Percentiles rank a stretch among this genome's conserved stretches.
Conservation (phyloP, 2,329 filamentous ascomycete genomes). For the Plenodomus tracheiphilus region DNA sequence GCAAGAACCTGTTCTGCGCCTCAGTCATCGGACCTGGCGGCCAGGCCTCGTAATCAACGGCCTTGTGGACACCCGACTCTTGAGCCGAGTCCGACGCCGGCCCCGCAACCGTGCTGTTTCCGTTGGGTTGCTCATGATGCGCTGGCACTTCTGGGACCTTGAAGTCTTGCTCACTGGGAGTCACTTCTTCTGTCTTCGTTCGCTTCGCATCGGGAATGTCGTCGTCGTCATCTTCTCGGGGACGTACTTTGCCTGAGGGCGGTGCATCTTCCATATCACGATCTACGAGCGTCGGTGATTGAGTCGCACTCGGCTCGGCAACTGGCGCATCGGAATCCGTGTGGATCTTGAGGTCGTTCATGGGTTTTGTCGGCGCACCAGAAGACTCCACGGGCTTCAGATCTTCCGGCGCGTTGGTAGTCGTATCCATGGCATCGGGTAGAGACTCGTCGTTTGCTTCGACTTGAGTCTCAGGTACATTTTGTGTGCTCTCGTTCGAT, state of each 20-base stretch:
- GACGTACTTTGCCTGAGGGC: conserved; percentile 59
- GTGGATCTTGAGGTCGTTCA: conserved; percentile 38
- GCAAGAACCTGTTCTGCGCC: conserved; percentile 64
- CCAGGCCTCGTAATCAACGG: conserved; percentile 40
- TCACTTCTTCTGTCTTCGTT: conserved; percentile 66
- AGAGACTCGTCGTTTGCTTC: conserved; percentile 11
- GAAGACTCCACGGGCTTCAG: conserved; percentile 13
- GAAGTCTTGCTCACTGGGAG: conserved; percentile 43
- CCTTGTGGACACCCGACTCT: conserved; percentile 36
- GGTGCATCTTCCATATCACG: conserved; percentile 46
- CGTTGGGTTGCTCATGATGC: conserved; percentile 34
- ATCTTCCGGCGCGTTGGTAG: conserved; percentile 18
- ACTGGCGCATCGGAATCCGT: conserved; percentile 20
- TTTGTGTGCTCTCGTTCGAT: conserved; percentile 30
- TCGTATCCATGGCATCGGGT: conserved; percentile 35
- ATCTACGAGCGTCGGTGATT: conserved; percentile 32
- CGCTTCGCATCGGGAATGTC: conserved; percentile 72
- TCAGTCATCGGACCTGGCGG: conserved; percentile 49
- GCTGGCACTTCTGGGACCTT: conserved; percentile 50
- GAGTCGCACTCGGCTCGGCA: conserved; percentile 16
- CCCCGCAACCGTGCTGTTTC: conserved; percentile 20
- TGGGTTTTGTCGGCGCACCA: conserved; percentile 36
- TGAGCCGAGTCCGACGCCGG: conserved; percentile 34
- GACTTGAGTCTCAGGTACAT: conserved; percentile 36
- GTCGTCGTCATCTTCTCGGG: conserved; percentile 63